Base-by-base conservation (phyloP, 257 asterid species). In the Lithospermum erythrorhizon region DNA sequence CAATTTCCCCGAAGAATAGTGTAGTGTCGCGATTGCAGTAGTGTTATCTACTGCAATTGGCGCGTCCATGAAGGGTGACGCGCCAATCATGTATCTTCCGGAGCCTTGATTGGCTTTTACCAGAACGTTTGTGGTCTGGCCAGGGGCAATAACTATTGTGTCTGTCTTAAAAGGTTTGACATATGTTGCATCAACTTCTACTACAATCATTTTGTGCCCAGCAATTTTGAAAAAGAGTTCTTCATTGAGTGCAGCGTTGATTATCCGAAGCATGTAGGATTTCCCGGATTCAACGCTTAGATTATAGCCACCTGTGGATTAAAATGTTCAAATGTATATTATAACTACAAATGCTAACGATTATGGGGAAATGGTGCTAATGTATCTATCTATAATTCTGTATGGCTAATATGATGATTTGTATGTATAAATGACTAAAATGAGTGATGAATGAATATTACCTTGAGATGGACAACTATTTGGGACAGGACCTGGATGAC, bases 191-290 rank as follows among this genome's bases (percentile, higher is more conserved):
- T 91, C 98, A 1, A 91, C 96, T 72, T 91, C 98, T 0, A 91
- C 95, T 0, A 91, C 95, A 0, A 83, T 91, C 73, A 91, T n/a
- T 27, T 69, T 69, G 81, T 91, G 98, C 18, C 89, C 89, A 27
- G 96, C 95, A 47, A 91, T 86, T 66, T 79, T 88, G 80, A 91
- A 86, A 72, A 90, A 90, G 48, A 90, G 87, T 37, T 90, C 96
- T 64, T 90, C 98, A 35, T 90, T 85, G 71, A 90, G 94, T 57
- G 96, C 97, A 25, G 96, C 97, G 49, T 87, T 90, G 82, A 90
- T 67, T 8, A 90, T 67, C 3, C 97, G 87, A 8, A 90, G 79
- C 83, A 90, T 59, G 79, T 83, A 90, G 11, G 76, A 75, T 72
- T 90, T 87, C 2, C 94, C 97, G 0, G 89, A 78, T 5, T 83